Base-by-base conservation (phyloP, 257 asterid genomes). In the Solanum chiquidenum region DNA sequence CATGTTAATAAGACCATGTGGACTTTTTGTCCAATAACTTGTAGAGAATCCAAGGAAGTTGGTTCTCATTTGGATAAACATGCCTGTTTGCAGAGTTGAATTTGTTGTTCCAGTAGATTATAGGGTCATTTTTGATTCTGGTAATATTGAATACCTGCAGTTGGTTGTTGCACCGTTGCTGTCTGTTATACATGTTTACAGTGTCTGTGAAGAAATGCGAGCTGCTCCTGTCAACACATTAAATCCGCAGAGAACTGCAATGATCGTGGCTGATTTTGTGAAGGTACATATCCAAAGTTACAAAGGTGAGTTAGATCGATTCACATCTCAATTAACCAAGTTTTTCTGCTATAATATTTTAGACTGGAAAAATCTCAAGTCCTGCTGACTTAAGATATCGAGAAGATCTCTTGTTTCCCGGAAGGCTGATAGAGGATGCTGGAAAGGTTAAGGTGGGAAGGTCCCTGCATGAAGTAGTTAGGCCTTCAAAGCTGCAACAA, bases 151-250 rank as follows among this genome's bases (percentile, higher is more conserved):
- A 82, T 82, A 12, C 25, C 64, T 93, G 89, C 96, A 97, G 99
- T 44, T 96, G 94, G 91, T 97, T 88, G 95, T 94, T 73, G 98
- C 94, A 83, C 98, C 99, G 21, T 85, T 96, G 73, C 96, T 96
- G 46, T 94, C 99, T 7, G 9, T 91, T 23, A 23, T 97, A 86
- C 99, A 97, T 80, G 84, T 97, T 79, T 95, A 94, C 87, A 86
- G 99, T 68, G 99, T 97, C 73, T 74, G 82, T 69, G 98, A 97
- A 93, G 98, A 97, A 93, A 97, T 97, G 99, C 94, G 92, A 84
- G 99, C 99, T 86, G 92, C 98, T 91, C 99, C 99, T 4, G 90
- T 97, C 84, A 97, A 96, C 94, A 97, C 99, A 35, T 94, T 97
- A 76, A 97, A 97, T 88, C 98, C 98, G 4, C 99, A 96, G 91